Base-by-base conservation (phyloP, 345 rosid species). In the Citrus unshiu region DNA sequence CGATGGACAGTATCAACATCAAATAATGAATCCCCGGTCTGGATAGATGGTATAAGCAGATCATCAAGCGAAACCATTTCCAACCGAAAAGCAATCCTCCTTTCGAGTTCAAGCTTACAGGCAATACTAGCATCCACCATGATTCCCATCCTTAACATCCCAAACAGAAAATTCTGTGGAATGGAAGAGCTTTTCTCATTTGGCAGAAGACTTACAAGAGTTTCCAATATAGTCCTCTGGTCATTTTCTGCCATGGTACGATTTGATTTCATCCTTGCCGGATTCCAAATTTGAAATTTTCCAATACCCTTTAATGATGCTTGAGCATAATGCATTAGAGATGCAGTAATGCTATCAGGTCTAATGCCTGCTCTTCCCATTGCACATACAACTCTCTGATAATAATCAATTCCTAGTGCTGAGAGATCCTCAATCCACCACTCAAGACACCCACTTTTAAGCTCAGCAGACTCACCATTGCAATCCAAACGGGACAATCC, bases 391-490 rank as follows among this genome's bases (percentile, higher is more conserved):
- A 90, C 93, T 81, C 87, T 84, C 22, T 81, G 75, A 63, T 93
- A 95, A 75, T 83, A 91, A 54, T 87, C 89, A 51, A 92, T 88
- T 68, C 89, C 79, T 35, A 95, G 84, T 24, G 68, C 85, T 8
- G 94, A 91, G 25, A 95, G 87, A 79, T 95, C 95, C 83, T 95
- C 92, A 2, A 88, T 84, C 98, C 98, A 95, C 94, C 95, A 89
- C 69, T 88, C 92, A 9, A 86, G 80, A 79, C 93, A 85, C 49
- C 83, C 72, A 65, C 86, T 81, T 74, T 91, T 93, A 19, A 91
- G 84, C 74, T 91, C 97, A 12, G 90, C 80, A 18, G 93, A 90
- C 76, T 84, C 81, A 5, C 68, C 78, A 2, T 77, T 79, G 24
- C 89, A 88, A 58, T 85, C 90, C 49, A 91, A 76, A 30, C 74